Base-by-base conservation (phyloP, 1,284 basidiomycete genomes). In the Flammula alnicola region DNA sequence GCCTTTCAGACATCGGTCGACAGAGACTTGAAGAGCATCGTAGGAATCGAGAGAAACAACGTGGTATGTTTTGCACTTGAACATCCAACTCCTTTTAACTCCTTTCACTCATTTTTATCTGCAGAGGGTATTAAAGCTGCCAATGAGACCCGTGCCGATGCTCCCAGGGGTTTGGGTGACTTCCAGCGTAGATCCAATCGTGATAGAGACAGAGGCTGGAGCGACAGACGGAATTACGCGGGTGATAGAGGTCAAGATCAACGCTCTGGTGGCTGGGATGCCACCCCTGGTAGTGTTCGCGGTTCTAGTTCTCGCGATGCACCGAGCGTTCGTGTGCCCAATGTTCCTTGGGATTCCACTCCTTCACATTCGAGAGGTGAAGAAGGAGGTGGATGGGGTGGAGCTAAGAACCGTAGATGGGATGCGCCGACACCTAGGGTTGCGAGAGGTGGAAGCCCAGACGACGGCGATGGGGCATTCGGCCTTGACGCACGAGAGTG, bases 271-370 rank as follows among this genome's bases (percentile, higher is more conserved):
- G 78, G 77, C 8, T 90, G 88, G 86, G 84, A 88, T 31, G 38
- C 79, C 1, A 93, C 92, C 1, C 91, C 92, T 7, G 79, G 82
- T 20, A 83, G 83, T 11, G 76, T 78, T 26, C 78, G 83, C 17
- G 73, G 75, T 8, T 70, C 75, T 20, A 66, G 76, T 27, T 78
- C 79, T 32, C 78, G 81, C 20, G 90, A 93, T 61, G 88, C 86
- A 3, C 90, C 91, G 0, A 93, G 91, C 61, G 84, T 94, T 31
- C 86, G 93, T 20, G 90, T 95, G 7, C 93, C 93, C 0, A 93
- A 94, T 62, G 82, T 90, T 43, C 86, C 84, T 2, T 95, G 93
- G 93, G 93, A 95, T 49, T 87, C 93, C 16, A 95, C 93, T 1
- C 93, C 93, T 2, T 80, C 89, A 19, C 70, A 70, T 41, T 66